Evolutionary conservation across 2,329 filamentous ascomycete species (phyloP), one percentile per base, ranked within the genome.

Genomic region (Phyllosticta ampelicida): DNA sequence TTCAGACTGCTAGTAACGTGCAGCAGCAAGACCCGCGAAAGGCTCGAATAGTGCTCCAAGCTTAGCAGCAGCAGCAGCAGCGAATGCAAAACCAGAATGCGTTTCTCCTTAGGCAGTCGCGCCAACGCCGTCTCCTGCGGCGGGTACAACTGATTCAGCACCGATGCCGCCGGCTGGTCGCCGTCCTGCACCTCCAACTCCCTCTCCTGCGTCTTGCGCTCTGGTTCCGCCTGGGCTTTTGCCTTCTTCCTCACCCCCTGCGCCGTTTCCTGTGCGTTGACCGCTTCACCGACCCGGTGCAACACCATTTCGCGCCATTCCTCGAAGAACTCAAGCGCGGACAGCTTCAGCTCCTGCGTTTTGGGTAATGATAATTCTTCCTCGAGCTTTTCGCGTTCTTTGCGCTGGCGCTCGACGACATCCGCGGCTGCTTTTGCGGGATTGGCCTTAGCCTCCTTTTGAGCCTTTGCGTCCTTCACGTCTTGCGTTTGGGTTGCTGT

Each of bases 281-380:
- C 69, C 36, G 90, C 80, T 63, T 94, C 86, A 18, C 84, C 82
- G 21, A 95, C 75, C 13, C 90, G 82, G 59, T 82, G 79, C 48
- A 89, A 75, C 9, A 96, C 81, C 11, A 78, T 77, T 5, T 83
- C 78, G 65, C 89, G 82, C 92, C 92, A 97, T 62, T 89, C 86
- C 60, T 87, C 84, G 68, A 92, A 95, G 67, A 86, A 84, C 6
- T 78, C 74, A 5, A 95, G 69, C 1, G 85, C 80, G 56, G 86
- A 84, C 62, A 81, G 83, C 74, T 85, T 90, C 65, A 90, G 72
- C 64, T 89, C 85, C 59, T 79, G 74, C 61, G 86, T 78, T 56
- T 77, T 75, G 2, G 74, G 73, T 2, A 73, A 73, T 18, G 74
- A 75, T 9, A 83, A 68, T 60, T 82, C 80, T 62, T 78, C 77